phyloP scores from a whole-genome alignment of 73 alveolate genomes.

The Symbiodinium natans region DNA sequence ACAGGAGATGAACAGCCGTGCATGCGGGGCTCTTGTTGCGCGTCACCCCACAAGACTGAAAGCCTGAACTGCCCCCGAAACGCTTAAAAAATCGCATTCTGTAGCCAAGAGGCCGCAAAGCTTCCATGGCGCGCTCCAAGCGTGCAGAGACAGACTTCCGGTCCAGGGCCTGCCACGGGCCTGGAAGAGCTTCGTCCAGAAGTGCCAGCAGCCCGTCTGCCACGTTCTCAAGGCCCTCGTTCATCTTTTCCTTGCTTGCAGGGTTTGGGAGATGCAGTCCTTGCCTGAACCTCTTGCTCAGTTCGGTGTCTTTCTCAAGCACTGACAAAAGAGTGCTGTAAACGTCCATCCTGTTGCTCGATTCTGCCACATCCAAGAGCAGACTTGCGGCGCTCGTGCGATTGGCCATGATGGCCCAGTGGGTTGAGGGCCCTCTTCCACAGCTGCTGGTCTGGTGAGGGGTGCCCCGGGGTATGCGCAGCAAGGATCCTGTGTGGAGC shows the following conservation, averaged over 20 bases:
- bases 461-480: slow-evolving; percentile 57
- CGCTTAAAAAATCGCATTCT: neutral
- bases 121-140: neutral
- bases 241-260: neutral
- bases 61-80: neutral
- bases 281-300: slow-evolving; percentile 16
- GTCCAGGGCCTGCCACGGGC: slow-evolving; percentile 78
- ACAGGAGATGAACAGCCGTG: too few species aligned
- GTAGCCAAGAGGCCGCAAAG: neutral
- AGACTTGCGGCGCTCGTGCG: slow-evolving; percentile 9
- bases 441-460: slow-evolving; percentile 52
- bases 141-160: slow-evolving; percentile 15
- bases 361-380: slow-evolving; percentile 39
- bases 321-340: neutral
- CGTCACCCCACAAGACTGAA: neutral
- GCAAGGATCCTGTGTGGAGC: slow-evolving; percentile 42
- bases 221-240: neutral
- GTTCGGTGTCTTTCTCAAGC: slow-evolving; percentile 37
- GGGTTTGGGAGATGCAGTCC: neutral
- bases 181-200: slow-evolving; percentile 41
- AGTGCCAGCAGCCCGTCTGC: slow-evolving; percentile 28
- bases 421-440: slow-evolving; percentile 22
- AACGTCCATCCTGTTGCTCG: neutral
- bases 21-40: too few species aligned
- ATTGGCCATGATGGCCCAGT: slow-evolving; percentile 13